Evolutionary conservation across 805 yeast genomes (phyloP).

Genomic region (Wickerhamomyces pijperi): DNA sequence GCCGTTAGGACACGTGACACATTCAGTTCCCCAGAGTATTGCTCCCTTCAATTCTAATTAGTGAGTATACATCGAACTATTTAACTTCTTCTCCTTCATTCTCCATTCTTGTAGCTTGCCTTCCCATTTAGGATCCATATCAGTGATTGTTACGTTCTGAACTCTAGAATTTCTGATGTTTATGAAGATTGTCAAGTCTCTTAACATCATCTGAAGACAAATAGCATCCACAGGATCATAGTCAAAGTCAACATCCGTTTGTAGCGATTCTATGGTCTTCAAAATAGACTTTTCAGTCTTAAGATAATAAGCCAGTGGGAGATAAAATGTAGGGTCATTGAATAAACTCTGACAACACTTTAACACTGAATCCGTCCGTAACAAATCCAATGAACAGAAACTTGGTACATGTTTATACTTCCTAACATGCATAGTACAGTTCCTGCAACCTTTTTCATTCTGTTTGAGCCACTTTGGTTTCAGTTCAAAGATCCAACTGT

Average conservation of each 20-base stretch:
- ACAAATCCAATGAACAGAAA: slow-evolving; percentile 37
- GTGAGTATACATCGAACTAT: neutral
- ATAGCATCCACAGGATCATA: slow-evolving; percentile 13
- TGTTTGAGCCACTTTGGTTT: slow-evolving; percentile 53
- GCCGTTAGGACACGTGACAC: too few relatives aligned
- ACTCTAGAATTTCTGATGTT: slow-evolving; percentile 8
- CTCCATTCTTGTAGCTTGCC: slow-evolving; percentile 38
- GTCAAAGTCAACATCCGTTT: slow-evolving; percentile 6
- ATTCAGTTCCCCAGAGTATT: too few relatives aligned
- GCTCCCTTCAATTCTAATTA: neutral
- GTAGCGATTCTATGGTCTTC: slow-evolving; percentile 13
- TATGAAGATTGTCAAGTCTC: slow-evolving; percentile 27
- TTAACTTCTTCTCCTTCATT: slow-evolving; percentile 23
- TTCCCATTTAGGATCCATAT: slow-evolving; percentile 41
- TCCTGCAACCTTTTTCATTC: slow-evolving; percentile 31
- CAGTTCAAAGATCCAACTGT: slow-evolving; percentile 28
- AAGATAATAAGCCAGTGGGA: slow-evolving; percentile 15
- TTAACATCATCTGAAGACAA: slow-evolving; percentile 23
- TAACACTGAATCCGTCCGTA: neutral
- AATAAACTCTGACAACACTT: slow-evolving; percentile 1
- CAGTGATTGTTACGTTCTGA: slow-evolving; percentile 24
- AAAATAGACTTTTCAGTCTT: slow-evolving; percentile 12
- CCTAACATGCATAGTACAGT: slow-evolving; percentile 39
- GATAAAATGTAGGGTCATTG: neutral
- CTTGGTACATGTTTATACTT: slow-evolving; percentile 21